Evolutionary conservation across 1,139 yeast genomes (phyloP).

Genomic region (Lodderomyces oxycetoniae): DNA sequence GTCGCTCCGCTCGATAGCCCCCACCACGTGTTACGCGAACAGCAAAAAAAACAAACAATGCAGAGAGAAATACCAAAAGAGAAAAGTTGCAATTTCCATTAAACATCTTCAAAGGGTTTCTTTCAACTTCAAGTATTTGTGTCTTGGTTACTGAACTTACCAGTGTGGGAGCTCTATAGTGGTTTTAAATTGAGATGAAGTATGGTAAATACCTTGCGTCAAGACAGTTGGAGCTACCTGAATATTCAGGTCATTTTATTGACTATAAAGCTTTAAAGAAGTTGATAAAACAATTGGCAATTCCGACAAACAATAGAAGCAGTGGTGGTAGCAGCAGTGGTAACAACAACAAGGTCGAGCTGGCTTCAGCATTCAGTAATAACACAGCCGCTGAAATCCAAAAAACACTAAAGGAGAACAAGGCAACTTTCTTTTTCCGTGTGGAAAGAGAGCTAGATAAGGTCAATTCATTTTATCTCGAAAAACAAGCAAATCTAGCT

Average conservation of each 20-base stretch:
- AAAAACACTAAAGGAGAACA: constrained; percentile 76
- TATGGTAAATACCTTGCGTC: constrained; percentile 94
- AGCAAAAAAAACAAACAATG: too few relatives aligned
- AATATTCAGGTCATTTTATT: constrained; percentile 88
- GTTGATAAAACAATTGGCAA: constrained; percentile 64
- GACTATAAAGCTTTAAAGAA: constrained; percentile 90
- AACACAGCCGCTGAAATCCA: constrained; percentile 36
- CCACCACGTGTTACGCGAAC: too few relatives aligned
- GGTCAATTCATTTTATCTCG: constrained; percentile 83
- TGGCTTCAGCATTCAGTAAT: constrained; percentile 13
- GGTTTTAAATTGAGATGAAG: constrained; percentile 50
- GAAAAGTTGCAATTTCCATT: too few relatives aligned
- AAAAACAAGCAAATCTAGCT: constrained; percentile 82
- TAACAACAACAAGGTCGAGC: not conserved
- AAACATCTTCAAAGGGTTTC: too few relatives aligned
- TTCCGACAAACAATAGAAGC: constrained; percentile 23
- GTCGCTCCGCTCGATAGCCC: too few relatives aligned
- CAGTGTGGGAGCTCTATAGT: too few relatives aligned
- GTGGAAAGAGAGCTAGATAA: constrained; percentile 92
- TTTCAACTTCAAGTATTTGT: too few relatives aligned
- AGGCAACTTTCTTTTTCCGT: constrained; percentile 88
- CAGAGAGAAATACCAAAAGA: too few relatives aligned
- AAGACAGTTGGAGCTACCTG: constrained; percentile 90
- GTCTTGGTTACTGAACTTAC: too few relatives aligned
- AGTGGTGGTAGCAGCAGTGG: not conserved